Conservation (phyloP, 352 stramenopile species). For the Globisporangium orthogonon region DNA sequence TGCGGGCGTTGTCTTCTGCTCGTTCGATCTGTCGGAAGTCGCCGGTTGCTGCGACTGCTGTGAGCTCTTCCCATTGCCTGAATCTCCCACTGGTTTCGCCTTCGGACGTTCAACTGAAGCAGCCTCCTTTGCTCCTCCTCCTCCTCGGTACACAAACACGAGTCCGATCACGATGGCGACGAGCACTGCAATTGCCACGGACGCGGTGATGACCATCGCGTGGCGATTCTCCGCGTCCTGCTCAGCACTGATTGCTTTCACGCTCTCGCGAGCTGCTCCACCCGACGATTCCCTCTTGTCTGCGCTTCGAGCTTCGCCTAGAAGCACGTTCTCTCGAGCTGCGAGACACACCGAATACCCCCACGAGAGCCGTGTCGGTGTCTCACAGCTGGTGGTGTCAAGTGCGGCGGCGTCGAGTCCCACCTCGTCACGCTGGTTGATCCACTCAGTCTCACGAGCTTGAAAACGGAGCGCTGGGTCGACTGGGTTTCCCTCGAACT, state of each 20-base stretch:
- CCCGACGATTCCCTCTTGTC: not conserved
- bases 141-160: constrained; percentile 4
- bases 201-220: constrained; percentile 7
- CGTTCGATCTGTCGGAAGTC: too few relatives aligned
- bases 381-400: constrained; percentile 1
- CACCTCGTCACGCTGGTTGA: not conserved
- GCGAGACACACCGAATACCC: constrained; percentile 2
- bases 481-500: constrained; percentile 8
- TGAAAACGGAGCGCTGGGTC: not conserved
- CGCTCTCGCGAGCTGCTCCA: not conserved
- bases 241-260: not conserved
- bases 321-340: not conserved
- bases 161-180: not conserved
- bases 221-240: constrained; percentile 6
- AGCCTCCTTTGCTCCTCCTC: not conserved
- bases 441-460: not conserved
- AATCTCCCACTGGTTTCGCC: not conserved
- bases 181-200: not conserved
- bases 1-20: not conserved
- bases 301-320: not conserved
- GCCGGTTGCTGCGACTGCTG: not conserved
- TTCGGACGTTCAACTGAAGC: not conserved
- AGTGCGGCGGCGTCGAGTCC: constrained; percentile 2
- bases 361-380: not conserved
- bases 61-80: not conserved